Percentiles rank a stretch among this genome's conserved stretches.
Evolutionary conservation across 2,329 filamentous ascomycete genomes (phyloP).

Genomic region (Penicillium sp.): DNA sequence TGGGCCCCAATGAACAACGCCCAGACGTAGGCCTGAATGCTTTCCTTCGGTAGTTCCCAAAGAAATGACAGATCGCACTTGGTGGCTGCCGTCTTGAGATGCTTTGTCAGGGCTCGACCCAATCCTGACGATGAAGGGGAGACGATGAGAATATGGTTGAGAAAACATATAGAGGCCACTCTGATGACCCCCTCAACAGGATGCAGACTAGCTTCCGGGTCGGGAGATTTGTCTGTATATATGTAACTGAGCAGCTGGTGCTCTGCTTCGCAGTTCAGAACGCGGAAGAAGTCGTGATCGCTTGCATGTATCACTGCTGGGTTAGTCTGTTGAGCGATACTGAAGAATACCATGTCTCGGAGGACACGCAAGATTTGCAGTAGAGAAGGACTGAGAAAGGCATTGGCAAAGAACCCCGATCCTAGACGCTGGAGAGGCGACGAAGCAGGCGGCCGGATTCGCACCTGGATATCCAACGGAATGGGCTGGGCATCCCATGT

Average conservation of each 20-base stretch:
- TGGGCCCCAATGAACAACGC: slow-evolving; percentile 37
- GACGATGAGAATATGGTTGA: slow-evolving; percentile 36
- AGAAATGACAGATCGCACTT: slow-evolving; percentile 21
- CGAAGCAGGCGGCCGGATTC: slow-evolving; percentile 29
- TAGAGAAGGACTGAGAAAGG: slow-evolving; percentile 31
- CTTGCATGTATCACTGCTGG: slow-evolving; percentile 19
- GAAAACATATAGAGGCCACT: slow-evolving; percentile 33
- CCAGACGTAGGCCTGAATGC: slow-evolving; percentile 32
- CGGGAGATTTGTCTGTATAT: slow-evolving; percentile 18
- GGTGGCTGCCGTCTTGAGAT: slow-evolving; percentile 26
- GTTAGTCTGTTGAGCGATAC: slow-evolving; percentile 27
- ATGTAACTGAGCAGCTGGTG: slow-evolving; percentile 42
- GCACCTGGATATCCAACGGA: slow-evolving; percentile 26
- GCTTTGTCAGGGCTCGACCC: slow-evolving; percentile 35
- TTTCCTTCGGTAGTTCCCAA: slow-evolving; percentile 18
- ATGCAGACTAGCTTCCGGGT: slow-evolving; percentile 15
- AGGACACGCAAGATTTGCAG: slow-evolving; percentile 27
- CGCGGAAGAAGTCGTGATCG: slow-evolving; percentile 37
- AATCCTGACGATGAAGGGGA: slow-evolving; percentile 36
- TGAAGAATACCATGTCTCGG: slow-evolving; percentile 36
- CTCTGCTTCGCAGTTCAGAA: slow-evolving; percentile 37
- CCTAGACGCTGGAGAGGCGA: slow-evolving; percentile 29
- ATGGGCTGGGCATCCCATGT: slow-evolving; percentile 34
- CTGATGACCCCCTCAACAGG: slow-evolving; percentile 34
- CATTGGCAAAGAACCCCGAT: slow-evolving; percentile 29